Evolutionary conservation across 139 green algal species (phyloP).

Genomic region (Yamagishiella unicocca): DNA sequence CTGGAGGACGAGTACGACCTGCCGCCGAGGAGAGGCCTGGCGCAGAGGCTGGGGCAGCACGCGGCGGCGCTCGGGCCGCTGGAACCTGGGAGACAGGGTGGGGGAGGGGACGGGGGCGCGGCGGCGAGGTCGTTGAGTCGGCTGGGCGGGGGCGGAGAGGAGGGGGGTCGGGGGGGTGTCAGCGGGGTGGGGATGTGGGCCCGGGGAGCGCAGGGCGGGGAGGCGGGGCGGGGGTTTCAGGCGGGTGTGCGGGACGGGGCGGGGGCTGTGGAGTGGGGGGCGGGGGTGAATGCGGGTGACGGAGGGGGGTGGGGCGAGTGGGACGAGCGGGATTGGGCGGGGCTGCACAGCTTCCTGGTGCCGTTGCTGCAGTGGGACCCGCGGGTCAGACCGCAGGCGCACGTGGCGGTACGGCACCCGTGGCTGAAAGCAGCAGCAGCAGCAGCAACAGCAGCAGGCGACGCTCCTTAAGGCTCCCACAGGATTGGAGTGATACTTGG

Average conservation of each 20-base stretch:
- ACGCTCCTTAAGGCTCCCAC: too few species aligned
- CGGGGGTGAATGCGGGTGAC: neutral
- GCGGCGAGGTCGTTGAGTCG: neutral
- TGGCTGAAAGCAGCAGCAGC: constrained; percentile 69
- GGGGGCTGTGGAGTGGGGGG: neutral
- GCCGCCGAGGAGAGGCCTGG: neutral
- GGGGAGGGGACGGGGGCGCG: neutral
- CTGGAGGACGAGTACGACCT: constrained; percentile 1
- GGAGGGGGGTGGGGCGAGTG: neutral
- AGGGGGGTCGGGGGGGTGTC: neutral
- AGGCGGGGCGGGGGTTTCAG: neutral
- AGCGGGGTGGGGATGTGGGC: too few species aligned
- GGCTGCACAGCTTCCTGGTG: constrained; percentile 73
- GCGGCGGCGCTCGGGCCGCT: neutral
- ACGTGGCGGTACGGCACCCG: constrained; percentile 78
- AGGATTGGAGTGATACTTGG: too few species aligned
- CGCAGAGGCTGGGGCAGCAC: neutral
- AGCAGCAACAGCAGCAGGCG: neutral
- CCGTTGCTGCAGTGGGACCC: constrained; percentile 76
- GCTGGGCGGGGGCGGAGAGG: neutral
- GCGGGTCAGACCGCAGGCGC: constrained; percentile 62
- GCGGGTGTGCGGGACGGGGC: neutral
- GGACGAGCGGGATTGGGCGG: constrained; percentile 32
- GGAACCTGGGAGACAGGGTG: neutral
- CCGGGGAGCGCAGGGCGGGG: neutral